Evolutionary conservation across 2,329 filamentous ascomycete genomes (phyloP).

Genomic region (Salinomyces thailandicus): DNA sequence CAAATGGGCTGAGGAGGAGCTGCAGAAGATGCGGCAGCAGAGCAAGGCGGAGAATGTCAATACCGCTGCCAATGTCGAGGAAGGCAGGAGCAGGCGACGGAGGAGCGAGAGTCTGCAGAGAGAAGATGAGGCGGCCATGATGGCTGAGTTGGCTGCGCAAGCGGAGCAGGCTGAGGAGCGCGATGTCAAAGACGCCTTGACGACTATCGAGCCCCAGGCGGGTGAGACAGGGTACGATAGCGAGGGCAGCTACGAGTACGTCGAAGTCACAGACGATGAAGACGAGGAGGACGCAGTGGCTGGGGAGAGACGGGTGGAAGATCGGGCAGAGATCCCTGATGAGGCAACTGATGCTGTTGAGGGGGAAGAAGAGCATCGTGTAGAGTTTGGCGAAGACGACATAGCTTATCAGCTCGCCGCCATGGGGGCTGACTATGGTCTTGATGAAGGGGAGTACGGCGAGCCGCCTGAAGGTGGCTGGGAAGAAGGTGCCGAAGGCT

Average conservation of each 20-base stretch:
- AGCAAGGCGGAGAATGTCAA: conserved; percentile 13
- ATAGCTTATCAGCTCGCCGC: conserved; percentile 84
- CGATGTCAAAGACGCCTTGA: conserved; percentile 52
- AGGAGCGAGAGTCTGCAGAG: conserved; percentile 24
- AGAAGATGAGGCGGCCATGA: conserved; percentile 26
- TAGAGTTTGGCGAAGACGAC: conserved; percentile 89
- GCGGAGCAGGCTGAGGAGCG: conserved; percentile 38
- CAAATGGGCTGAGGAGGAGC: conserved; percentile 23
- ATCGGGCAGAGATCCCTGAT: conserved; percentile 21
- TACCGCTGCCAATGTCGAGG: conserved; percentile 10
- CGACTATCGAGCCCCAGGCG: conserved; percentile 12
- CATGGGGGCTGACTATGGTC: conserved; percentile 76
- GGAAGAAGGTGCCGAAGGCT: conserved; percentile 60
- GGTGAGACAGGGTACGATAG: conserved; percentile 43
- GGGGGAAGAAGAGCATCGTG: conserved; percentile 49
- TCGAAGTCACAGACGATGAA: conserved; percentile 57
- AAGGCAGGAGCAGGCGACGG: conserved; percentile 12
- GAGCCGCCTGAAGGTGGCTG: conserved; percentile 54
- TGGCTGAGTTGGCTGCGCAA: conserved; percentile 22
- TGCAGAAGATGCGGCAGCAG: conserved; percentile 18
- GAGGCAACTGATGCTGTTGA: conserved; percentile 35
- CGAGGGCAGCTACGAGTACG: conserved; percentile 62
- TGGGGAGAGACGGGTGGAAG: not conserved
- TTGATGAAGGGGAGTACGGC: conserved; percentile 67
- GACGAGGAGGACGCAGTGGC: conserved; percentile 35